Evolutionary conservation across 208 protist genomes (phyloP).

Genomic region (Acanthamoeba sp.): DNA sequence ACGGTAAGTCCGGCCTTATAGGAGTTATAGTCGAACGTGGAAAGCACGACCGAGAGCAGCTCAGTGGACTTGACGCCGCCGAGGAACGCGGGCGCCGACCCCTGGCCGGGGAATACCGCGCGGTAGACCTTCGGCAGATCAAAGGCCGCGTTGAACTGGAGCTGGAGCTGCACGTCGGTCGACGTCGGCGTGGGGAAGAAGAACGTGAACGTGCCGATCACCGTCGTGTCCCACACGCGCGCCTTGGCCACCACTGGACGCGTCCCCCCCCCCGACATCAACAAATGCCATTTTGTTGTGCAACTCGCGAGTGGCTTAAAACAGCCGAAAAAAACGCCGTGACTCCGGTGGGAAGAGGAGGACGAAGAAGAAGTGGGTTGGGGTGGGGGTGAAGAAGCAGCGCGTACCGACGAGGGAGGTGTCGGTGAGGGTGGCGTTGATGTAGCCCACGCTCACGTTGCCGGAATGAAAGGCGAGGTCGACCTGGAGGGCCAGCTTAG

Average conservation of each 20-base stretch:
- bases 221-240: not conserved
- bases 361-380: not conserved
- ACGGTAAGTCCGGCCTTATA: not conserved
- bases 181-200: slow-evolving; percentile 45
- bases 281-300: no score
- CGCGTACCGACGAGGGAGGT: slow-evolving; percentile 4
- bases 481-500: slow-evolving; percentile 5
- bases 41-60: not conserved
- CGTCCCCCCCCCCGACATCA: not conserved
- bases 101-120: slow-evolving; percentile 10
- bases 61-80: not conserved
- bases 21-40: slow-evolving; percentile 24
- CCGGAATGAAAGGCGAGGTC: slow-evolving; percentile 29
- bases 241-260: slow-evolving; percentile 30
- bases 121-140: not conserved
- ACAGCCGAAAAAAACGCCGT: not conserved
- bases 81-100: not conserved
- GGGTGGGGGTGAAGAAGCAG: not conserved
- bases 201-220: slow-evolving; percentile 31
- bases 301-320: not conserved
- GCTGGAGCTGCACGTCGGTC: slow-evolving; percentile 39
- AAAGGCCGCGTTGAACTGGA: slow-evolving; percentile 39
- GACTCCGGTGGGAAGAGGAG: not conserved
- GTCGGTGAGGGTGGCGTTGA: slow-evolving; percentile 37
- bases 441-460: slow-evolving; percentile 2